phyloP scores from a whole-genome alignment of 345 rosid genomes.

The Syzygium oleosum region DNA sequence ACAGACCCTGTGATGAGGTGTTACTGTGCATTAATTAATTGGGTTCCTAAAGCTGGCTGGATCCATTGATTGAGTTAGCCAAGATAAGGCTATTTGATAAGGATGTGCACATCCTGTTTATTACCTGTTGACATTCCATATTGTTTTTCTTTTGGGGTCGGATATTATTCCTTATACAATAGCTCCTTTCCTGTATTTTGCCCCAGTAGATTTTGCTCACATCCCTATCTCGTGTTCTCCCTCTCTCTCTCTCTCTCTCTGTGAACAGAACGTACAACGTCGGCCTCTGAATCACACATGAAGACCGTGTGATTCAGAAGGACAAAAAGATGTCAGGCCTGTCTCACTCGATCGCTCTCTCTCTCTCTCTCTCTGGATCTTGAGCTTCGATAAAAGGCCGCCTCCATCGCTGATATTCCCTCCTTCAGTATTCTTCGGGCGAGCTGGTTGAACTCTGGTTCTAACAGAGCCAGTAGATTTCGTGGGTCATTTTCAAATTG shows the following conservation, averaged over 20 bases:
- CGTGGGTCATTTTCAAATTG: not conserved
- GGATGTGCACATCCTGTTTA: not conserved
- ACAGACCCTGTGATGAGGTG: not conserved
- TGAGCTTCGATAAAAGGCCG: not conserved
- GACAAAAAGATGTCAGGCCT: not conserved
- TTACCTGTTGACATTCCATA: too few species aligned
- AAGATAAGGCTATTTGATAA: not conserved
- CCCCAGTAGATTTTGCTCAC: not conserved
- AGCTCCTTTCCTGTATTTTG: not conserved
- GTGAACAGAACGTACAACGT: not conserved
- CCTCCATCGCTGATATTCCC: not conserved
- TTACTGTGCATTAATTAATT: not conserved
- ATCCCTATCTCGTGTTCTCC: not conserved
- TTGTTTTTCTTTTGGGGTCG: too few species aligned
- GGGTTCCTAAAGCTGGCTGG: not conserved
- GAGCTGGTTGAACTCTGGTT: not conserved
- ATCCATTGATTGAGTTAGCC: not conserved
- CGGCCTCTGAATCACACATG: not conserved
- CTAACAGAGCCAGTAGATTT: not conserved
- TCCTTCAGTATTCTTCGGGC: not conserved
- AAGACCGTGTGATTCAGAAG: not conserved
- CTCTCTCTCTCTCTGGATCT: not conserved
- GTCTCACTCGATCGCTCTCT: not conserved
- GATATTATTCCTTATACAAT: not conserved
- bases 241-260: not conserved